Evolutionary conservation across 2,329 filamentous ascomycete genomes (phyloP).

Genomic region (Lasiodiplodia sp.): DNA sequence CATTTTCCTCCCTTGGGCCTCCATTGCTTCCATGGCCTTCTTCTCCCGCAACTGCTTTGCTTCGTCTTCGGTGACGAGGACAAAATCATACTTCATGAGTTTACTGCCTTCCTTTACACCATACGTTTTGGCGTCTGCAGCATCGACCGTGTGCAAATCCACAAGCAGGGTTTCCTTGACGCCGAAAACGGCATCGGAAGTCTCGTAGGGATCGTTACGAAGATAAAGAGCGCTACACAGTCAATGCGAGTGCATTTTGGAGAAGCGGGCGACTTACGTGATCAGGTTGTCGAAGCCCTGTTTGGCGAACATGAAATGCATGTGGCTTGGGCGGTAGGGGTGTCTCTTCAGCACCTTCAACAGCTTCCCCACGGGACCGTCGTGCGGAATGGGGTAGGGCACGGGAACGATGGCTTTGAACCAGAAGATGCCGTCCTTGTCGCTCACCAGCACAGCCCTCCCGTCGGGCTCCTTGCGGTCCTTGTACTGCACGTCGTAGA

Average conservation of each 20-base stretch:
- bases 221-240: constrained; percentile 74
- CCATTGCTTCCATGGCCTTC: constrained; percentile 71
- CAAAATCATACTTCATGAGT: constrained; percentile 76
- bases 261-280: constrained; percentile 66
- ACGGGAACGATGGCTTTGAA: constrained; percentile 87
- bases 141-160: constrained; percentile 63
- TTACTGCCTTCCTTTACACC: constrained; percentile 68
- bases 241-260: not conserved
- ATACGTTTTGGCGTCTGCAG: constrained; percentile 66
- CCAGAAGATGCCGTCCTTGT: constrained; percentile 78
- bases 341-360: constrained; percentile 73
- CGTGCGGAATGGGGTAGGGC: constrained; percentile 83
- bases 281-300: constrained; percentile 79
- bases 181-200: constrained; percentile 83
- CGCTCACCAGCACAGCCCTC: constrained; percentile 72
- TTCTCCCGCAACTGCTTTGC: constrained; percentile 70
- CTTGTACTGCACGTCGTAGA: constrained; percentile 82
- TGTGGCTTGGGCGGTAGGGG: constrained; percentile 77
- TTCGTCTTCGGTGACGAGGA: constrained; percentile 75
- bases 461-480: constrained; percentile 70
- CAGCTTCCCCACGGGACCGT: constrained; percentile 77
- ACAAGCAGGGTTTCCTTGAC: constrained; percentile 83
- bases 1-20: constrained; percentile 70
- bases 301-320: constrained; percentile 92
- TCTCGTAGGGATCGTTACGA: constrained; percentile 80